These are phyloP conservation scores for Brassica nigra DNA, from an alignment of 345 rosid species.

Conservation along the genomic window DNA sequence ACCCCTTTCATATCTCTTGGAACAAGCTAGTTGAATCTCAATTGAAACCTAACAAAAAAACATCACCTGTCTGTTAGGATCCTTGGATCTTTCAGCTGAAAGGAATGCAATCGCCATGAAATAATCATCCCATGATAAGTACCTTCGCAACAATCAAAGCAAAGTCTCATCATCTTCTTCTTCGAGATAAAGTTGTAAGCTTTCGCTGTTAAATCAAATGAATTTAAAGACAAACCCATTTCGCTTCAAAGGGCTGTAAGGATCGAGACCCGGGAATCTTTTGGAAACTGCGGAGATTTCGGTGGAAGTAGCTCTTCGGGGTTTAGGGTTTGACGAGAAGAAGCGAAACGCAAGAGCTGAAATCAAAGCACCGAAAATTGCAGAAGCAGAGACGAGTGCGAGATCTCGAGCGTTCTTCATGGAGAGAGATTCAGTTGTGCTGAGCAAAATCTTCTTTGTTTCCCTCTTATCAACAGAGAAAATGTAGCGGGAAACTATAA, in stretches of 20 bases:
- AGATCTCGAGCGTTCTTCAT: conserved; percentile 74
- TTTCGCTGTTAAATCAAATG: neutral
- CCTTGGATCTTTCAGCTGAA: conserved; percentile 87
- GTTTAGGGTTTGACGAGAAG: conserved; percentile 48
- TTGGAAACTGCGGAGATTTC: conserved; percentile 44
- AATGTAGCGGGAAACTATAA: conserved; percentile 42
- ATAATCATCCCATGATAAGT: conserved; percentile 94
- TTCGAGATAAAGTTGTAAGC: neutral
- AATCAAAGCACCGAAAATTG: conserved; percentile 63
- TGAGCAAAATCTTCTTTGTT: neutral
- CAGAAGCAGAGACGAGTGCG: conserved; percentile 58
- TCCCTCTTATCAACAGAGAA: conserved; percentile 22
- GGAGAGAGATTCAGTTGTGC: neutral
- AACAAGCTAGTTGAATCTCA: neutral
- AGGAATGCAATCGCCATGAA: conserved; percentile 89
- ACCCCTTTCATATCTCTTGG: neutral
- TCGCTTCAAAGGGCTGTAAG: conserved; percentile 79
- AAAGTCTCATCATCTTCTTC: neutral
- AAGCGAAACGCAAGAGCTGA: conserved; percentile 62
- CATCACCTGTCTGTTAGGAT: conserved; percentile 92
- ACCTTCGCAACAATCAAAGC: conserved; percentile 46
- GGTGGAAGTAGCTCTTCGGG: conserved; percentile 34
- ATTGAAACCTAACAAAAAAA: neutral
- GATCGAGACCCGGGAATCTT: conserved; percentile 48
- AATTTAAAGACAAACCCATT: conserved; percentile 56